A percentile compares a stretch with the other conserved stretches of the same genome.
Evolutionary conservation across 495 filamentous ascomycete genomes (phyloP).

Genomic region (Tuber borchii): DNA sequence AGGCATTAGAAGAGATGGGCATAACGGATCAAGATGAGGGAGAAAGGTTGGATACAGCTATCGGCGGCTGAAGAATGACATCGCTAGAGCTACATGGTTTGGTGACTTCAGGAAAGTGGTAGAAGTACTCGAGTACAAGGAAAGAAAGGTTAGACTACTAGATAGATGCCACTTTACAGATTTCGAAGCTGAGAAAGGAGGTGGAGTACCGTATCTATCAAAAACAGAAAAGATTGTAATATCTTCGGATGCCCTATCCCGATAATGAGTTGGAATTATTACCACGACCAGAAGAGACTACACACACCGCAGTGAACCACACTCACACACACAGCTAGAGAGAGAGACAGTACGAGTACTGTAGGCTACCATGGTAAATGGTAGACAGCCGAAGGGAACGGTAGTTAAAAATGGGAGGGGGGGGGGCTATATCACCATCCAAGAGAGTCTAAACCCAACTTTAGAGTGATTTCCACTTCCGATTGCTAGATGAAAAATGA

Average conservation of each 20-base stretch:
- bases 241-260: neutral
- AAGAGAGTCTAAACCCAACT: neutral
- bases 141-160: neutral
- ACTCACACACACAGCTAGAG: neutral
- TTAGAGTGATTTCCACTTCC: neutral
- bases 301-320: neutral
- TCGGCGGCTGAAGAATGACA: neutral
- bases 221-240: neutral
- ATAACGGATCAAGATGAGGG: constrained; percentile 25
- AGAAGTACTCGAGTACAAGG: neutral
- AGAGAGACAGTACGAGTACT: neutral
- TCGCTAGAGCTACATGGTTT: neutral
- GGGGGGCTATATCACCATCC: neutral
- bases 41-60: constrained; percentile 19
- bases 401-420: neutral
- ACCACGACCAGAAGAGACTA: neutral
- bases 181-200: neutral
- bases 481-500: neutral
- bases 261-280: neutral
- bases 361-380: no score
- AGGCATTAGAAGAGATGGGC: constrained; percentile 22
- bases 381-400: neutral
- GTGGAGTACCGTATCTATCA: neutral
- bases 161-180: neutral
- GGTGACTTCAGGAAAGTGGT: neutral